Conservation (phyloP, 495 filamentous ascomycete genomes). For the Xylaria grammica region DNA sequence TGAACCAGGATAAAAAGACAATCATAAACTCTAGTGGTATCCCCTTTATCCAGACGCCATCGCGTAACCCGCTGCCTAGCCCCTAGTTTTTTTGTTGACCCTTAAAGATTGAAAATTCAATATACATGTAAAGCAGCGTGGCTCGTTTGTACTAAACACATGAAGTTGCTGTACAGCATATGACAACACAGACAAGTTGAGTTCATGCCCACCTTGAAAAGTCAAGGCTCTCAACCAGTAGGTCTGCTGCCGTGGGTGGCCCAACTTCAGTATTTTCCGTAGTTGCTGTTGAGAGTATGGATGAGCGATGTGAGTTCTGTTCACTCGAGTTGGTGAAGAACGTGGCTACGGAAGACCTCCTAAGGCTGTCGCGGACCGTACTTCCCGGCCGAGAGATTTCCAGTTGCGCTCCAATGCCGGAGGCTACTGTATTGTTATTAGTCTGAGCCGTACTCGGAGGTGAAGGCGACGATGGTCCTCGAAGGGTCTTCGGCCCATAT, state of each 20-base stretch:
- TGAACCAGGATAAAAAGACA: slow-evolving; percentile 9
- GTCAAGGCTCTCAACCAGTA: slow-evolving; percentile 60
- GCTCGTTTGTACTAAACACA: not conserved
- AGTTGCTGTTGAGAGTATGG: slow-evolving; percentile 54
- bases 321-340: slow-evolving; percentile 55
- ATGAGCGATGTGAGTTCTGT: slow-evolving; percentile 55
- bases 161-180: not conserved
- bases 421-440: slow-evolving; percentile 17
- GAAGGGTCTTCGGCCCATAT: slow-evolving; percentile 44
- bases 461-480: slow-evolving; percentile 31
- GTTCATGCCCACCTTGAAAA: slow-evolving; percentile 64
- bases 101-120: not conserved
- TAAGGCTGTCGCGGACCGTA: slow-evolving; percentile 55
- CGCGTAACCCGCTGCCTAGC: slow-evolving; percentile 24
- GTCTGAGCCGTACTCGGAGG: slow-evolving; percentile 47
- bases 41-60: slow-evolving; percentile 38
- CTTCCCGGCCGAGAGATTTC: slow-evolving; percentile 44
- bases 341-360: slow-evolving; percentile 59
- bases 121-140: not conserved
- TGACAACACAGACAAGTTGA: slow-evolving; percentile 14
- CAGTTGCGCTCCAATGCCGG: slow-evolving; percentile 25
- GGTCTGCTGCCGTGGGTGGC: slow-evolving; percentile 47
- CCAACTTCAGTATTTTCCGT: slow-evolving; percentile 55
- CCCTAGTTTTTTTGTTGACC: slow-evolving; percentile 28
- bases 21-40: slow-evolving; percentile 37